Percentiles rank a stretch among this genome's conserved stretches.
Evolutionary conservation across 108 stramenopile species (phyloP).

Genomic region (Cyclostephanos invisitatus): DNA sequence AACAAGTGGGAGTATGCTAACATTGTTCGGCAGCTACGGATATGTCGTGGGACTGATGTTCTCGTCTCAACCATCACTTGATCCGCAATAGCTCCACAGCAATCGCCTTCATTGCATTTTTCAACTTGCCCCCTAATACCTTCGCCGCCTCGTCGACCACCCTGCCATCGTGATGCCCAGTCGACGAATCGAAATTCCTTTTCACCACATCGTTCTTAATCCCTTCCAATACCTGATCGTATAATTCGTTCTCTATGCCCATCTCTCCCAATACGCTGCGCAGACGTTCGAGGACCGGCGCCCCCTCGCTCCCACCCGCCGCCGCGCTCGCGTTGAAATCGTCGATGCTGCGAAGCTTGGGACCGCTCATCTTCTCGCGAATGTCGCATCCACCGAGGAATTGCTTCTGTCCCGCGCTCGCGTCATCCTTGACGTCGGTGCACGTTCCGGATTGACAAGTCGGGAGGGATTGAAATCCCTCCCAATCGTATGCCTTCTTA

Average conservation of each 20-base stretch:
- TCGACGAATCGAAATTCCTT: constrained; percentile 26
- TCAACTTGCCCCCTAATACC: constrained; percentile 69
- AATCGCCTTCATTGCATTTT: constrained; percentile 71
- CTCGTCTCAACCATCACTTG: constrained; percentile 32
- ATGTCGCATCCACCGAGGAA: constrained; percentile 88
- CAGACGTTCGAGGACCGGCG: constrained; percentile 74
- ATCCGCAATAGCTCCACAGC: constrained; percentile 82
- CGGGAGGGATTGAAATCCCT: constrained; percentile 81
- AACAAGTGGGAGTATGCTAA: neutral
- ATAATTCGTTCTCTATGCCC: constrained; percentile 81
- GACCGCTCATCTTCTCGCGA: constrained; percentile 54
- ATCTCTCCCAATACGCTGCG: constrained; percentile 66
- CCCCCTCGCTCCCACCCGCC: constrained; percentile 79
- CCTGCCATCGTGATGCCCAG: constrained; percentile 48
- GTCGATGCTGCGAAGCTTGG: constrained; percentile 77
- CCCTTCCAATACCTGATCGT: constrained; percentile 81
- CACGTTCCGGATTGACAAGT: constrained; percentile 77
- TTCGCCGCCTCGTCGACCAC: constrained; percentile 62
- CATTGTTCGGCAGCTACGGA: neutral
- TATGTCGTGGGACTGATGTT: constrained; percentile 1
- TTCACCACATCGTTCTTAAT: constrained; percentile 63
- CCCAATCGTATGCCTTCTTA: constrained; percentile 89
- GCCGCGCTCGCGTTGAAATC: constrained; percentile 80
- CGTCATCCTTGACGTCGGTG: constrained; percentile 69
- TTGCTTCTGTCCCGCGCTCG: constrained; percentile 50